phyloP scores from a whole-genome alignment of 306 rosid species.

The Abrus pulchellus region DNA sequence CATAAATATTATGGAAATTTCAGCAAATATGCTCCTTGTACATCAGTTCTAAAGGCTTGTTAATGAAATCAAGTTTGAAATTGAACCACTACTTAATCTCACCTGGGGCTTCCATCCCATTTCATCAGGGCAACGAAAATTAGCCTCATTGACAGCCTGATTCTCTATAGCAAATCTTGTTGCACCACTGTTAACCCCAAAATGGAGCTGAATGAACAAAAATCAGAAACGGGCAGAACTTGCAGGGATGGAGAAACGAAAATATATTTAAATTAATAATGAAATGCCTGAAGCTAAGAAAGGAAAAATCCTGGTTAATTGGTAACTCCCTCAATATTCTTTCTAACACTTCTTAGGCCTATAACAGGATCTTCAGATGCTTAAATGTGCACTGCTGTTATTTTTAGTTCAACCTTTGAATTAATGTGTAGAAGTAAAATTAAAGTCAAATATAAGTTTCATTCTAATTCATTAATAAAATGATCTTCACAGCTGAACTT shows the following conservation, averaged over 20 bases:
- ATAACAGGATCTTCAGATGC: background rate
- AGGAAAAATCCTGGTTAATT: background rate
- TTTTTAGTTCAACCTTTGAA: constrained; percentile 15
- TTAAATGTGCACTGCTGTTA: constrained; percentile 16
- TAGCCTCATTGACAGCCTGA: constrained; percentile 94
- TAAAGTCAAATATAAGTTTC: constrained; percentile 12
- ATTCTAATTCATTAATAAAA: background rate
- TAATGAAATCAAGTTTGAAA: constrained; percentile 34
- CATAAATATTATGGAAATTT: constrained; percentile 43
- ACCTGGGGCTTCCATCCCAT: constrained; percentile 99
- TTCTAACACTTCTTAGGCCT: constrained; percentile 11
- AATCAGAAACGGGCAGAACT: constrained; percentile 13
- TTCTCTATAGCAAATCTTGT: constrained; percentile 87
- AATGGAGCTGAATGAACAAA: constrained; percentile 73
- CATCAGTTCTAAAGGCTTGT: constrained; percentile 19
- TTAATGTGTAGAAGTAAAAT: background rate
- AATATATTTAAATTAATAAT: constrained; percentile 4
- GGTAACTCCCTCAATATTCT: background rate
- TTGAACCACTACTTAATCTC: constrained; percentile 29
- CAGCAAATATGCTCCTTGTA: background rate
- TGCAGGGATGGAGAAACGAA: constrained; percentile 4
- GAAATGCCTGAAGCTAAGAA: background rate
- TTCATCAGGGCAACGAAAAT: constrained; percentile 96
- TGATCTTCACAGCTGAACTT: constrained; percentile 15
- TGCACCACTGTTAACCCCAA: constrained; percentile 98